These are phyloP conservation scores for Globisporangium ultimum DNA, from an alignment of 352 stramenopile species.

Conservation along the genomic window DNA sequence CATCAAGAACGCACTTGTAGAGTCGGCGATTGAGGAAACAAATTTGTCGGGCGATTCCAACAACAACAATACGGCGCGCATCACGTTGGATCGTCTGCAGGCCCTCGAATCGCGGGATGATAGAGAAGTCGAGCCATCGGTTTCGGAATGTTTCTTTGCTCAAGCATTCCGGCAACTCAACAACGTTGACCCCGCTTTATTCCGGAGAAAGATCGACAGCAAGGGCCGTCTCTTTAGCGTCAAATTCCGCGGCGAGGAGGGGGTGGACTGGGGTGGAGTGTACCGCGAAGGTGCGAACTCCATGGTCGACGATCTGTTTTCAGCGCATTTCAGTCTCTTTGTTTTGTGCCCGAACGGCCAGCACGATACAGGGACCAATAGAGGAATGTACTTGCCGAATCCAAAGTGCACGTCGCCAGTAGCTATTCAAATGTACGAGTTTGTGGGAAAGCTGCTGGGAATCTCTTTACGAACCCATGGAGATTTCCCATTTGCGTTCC, in stretches of 20 bases:
- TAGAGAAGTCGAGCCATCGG: conserved; percentile 79
- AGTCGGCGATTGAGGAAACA: conserved; percentile 78
- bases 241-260: conserved; percentile 88
- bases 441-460: conserved; percentile 93
- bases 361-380: conserved; percentile 83
- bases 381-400: conserved; percentile 87
- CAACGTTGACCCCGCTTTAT: conserved; percentile 75
- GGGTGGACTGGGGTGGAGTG: conserved; percentile 87
- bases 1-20: conserved; percentile 75
- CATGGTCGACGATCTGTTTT: conserved; percentile 89
- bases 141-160: conserved; percentile 92
- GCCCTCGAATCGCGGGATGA: conserved; percentile 86
- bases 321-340: conserved; percentile 80
- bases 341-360: conserved; percentile 85
- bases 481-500: conserved; percentile 91
- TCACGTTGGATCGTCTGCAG: conserved; percentile 82
- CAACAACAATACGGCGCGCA: conserved; percentile 71
- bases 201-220: conserved; percentile 88
- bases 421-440: conserved; percentile 91
- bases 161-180: conserved; percentile 92
- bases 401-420: conserved; percentile 86
- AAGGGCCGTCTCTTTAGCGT: conserved; percentile 86
- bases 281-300: conserved; percentile 87
- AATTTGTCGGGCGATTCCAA: conserved; percentile 44
- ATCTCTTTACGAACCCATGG: conserved; percentile 92